These are phyloP conservation scores for Asterophora parasitica DNA, from an alignment of 768 basidiomycete genomes.

Conservation along the genomic window DNA sequence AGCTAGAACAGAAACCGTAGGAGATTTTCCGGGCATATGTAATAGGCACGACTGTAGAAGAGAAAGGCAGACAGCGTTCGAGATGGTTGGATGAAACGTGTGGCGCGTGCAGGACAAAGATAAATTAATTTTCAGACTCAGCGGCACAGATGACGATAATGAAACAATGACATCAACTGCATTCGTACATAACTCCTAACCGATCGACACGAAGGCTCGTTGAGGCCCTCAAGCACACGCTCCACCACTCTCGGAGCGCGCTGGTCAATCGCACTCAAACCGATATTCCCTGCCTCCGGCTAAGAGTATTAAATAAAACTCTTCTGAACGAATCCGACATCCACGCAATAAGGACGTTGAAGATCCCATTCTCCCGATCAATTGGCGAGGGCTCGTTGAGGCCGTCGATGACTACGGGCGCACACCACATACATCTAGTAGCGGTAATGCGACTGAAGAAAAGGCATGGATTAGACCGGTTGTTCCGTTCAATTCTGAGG, in stretches of 20 bases:
- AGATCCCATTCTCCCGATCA: slow-evolving; percentile 56
- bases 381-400: slow-evolving; percentile 75
- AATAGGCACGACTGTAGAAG: too few relatives aligned
- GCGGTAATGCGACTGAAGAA: slow-evolving; percentile 35
- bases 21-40: neutral
- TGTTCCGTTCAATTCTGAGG: neutral
- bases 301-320: slow-evolving; percentile 43
- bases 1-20: slow-evolving; percentile 4
- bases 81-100: neutral
- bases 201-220: slow-evolving; percentile 36
- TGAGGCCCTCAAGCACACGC: slow-evolving; percentile 42
- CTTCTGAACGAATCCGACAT: slow-evolving; percentile 49
- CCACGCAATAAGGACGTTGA: slow-evolving; percentile 57
- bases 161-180: slow-evolving; percentile 6
- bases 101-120: neutral
- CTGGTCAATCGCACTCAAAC: slow-evolving; percentile 18
- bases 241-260: slow-evolving; percentile 11
- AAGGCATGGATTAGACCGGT: neutral
- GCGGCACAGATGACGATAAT: neutral
- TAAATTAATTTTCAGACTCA: neutral
- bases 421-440: slow-evolving; percentile 33
- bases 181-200: slow-evolving; percentile 8
- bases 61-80: too few relatives aligned
- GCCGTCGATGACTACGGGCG: slow-evolving; percentile 46
- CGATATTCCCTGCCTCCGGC: slow-evolving; percentile 35